Evolutionary conservation across 2,329 filamentous ascomycete species (phyloP).

Genomic region (Penicillium sp.): DNA sequence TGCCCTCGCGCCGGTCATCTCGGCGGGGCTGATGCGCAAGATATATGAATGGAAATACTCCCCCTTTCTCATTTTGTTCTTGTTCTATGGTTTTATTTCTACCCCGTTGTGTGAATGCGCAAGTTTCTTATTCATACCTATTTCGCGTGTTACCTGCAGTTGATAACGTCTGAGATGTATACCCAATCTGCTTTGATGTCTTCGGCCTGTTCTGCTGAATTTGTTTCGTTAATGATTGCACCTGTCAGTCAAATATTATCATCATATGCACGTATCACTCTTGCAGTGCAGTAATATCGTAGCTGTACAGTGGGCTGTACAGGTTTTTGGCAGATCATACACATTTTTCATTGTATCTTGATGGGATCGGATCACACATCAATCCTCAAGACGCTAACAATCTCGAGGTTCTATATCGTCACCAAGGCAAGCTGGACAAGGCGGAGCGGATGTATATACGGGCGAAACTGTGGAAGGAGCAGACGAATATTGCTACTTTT

Average conservation of each 20-base stretch:
- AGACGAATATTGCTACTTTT: too few relatives aligned
- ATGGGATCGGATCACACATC: too few relatives aligned
- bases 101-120: neutral
- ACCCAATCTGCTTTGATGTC: conserved; percentile 19
- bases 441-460: too few relatives aligned
- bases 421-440: too few relatives aligned
- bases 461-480: too few relatives aligned
- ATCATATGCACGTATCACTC: neutral
- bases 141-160: conserved; percentile 10
- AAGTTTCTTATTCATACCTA: conserved; percentile 2
- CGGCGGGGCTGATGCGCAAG: conserved; percentile 15
- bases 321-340: too few relatives aligned
- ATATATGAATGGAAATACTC: neutral
- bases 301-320: too few relatives aligned
- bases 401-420: too few relatives aligned
- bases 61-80: neutral
- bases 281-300: neutral
- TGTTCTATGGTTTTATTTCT: conserved; percentile 2
- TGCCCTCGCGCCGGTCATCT: conserved; percentile 24
- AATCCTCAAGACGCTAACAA: too few relatives aligned
- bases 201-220: neutral
- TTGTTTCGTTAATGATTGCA: neutral
- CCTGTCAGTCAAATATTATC: neutral
- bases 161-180: conserved; percentile 22
- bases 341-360: too few relatives aligned